Base-by-base conservation (phyloP, 1,284 basidiomycete genomes). In the Crucibulum parvulum region DNA sequence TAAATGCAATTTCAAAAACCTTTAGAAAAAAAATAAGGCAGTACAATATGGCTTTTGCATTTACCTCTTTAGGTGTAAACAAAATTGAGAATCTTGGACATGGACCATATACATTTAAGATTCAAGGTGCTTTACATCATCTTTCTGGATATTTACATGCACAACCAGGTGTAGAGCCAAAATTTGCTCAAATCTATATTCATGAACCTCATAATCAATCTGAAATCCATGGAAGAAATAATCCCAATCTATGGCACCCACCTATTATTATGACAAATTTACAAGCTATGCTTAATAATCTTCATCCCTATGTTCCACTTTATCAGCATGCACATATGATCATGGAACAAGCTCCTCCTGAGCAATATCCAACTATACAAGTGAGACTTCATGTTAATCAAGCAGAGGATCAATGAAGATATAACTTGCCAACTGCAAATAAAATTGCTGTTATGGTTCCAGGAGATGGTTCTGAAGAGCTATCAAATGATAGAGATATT, bases 141-240 rank as follows among this genome's bases (percentile, higher is more conserved):
- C 39, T 41, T 9, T 41, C 39, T n/a, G 9, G 9, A 41, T 9
- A 9, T 41, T n/a, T 41, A 9, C 39, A 41, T 9, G 39, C 39
- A 9, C 15, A 50, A 8, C 15, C 15, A 35, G 66, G 37, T 36
- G 0, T 45, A 0, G 34, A 63, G 1, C 67, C 72, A 4, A 36
- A 37, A 0, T 80, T 68, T 73, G 74, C 76, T 8, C 76, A 81
- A 16, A 63, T 80, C 0, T 80, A 79, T 58, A 69, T 81, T 9
- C 68, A 74, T 65, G 69, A 78, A 66, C 61, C 72, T 8, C 2
- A 65, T 3, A 61, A 60, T 10, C 73, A 71, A 11, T 60, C 66
- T 1, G 18, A 68, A n/a, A 53, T 53, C 2, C 24, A 55, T 1
- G 13, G 46, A 52, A 16, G 50, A 37, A 0, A 36, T 4, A 76